Base-by-base conservation (phyloP, 208 protist species). In the Leishmania tropica region DNA sequence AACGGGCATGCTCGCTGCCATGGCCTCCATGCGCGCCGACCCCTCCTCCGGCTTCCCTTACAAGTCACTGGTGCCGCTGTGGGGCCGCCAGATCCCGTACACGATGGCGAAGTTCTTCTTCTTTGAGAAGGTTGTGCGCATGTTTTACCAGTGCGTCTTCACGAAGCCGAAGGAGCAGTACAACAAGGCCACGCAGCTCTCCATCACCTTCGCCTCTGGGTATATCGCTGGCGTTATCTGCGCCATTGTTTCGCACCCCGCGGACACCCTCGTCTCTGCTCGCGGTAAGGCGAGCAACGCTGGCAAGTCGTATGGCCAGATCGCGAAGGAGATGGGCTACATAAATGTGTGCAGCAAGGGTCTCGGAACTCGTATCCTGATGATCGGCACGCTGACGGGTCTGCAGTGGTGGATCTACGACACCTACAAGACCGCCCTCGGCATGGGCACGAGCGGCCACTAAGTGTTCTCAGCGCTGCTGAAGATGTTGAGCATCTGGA, bases 371-470 rank as follows among this genome's bases (percentile, higher is more conserved):
- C 95, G 98, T 93, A 97, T 99, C 84, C 75, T 99, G 79, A 99
- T 99, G 98, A 99, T 99, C 83, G 98, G 98, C 86, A 98, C 98
- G 74, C 94, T 99, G 73, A 99, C 98, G 72, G 98, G 95, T 86
- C 86, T 98, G 60, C 98, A 99, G 93, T 99, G 95, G 96, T 98
- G 87, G 87, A 99, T 99, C 89, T 99, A 93, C 81, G 89, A 93
- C 82, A 85, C 85, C 67, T 93, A 93, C 87, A 93, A 93, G 86
- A 82, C 87, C 60, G 81, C 87, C 48, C 85, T 93, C 71, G 89
- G 89, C 80, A 90, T 93, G 87, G 89, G 89, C 67, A 89, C 89
- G 80, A 89, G 87, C 65, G 89, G 87, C 98, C 48, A 53, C 48
- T 53, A 53, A 53, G 48, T 53, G 13, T 53, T 19, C 17, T 1